These are phyloP conservation scores for Hordeum marinum DNA, from an alignment of 176 grass and related monocot species.

Conservation along the genomic window DNA sequence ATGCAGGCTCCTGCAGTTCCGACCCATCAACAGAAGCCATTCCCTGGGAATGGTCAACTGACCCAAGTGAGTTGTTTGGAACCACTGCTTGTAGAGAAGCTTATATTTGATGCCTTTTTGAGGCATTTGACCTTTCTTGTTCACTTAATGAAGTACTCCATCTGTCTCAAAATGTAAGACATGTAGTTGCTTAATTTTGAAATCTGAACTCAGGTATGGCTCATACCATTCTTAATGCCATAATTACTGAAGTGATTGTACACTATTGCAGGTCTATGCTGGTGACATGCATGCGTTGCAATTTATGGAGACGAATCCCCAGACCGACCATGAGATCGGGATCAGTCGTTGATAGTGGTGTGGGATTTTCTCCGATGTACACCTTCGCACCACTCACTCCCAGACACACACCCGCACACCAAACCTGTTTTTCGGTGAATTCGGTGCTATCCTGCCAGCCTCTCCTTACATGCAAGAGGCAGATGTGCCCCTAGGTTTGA, in stretches of 20 bases:
- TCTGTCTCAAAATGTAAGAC: too few species aligned
- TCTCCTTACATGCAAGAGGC: too few species aligned
- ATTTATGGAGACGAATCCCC: conserved; percentile 49
- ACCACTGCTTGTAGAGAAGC: background rate
- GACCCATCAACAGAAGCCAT: conserved; percentile 53
- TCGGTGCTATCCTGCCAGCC: too few species aligned
- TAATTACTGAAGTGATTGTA: background rate
- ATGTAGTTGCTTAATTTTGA: background rate
- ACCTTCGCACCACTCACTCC: too few species aligned
- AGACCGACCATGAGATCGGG: conserved; percentile 58
- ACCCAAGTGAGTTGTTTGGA: conserved; percentile 47
- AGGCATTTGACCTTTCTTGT: background rate
- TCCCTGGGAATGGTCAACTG: conserved; percentile 47
- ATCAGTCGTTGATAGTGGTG: conserved; percentile 59
- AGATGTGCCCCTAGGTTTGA: too few species aligned
- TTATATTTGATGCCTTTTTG: background rate
- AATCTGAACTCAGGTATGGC: background rate
- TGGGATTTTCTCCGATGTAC: conserved; percentile 76
- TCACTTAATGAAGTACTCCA: background rate
- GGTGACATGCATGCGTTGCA: conserved; percentile 64
- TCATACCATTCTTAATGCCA: background rate
- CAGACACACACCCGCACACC: too few species aligned
- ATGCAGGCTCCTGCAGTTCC: conserved; percentile 41
- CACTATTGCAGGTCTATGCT: conserved; percentile 47
- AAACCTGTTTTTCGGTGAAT: too few species aligned